Evolutionary conservation across 192 early-diverging fungal genomes (phyloP), one percentile per base, ranked within the genome.

Genomic region (Pilaira anomala): DNA sequence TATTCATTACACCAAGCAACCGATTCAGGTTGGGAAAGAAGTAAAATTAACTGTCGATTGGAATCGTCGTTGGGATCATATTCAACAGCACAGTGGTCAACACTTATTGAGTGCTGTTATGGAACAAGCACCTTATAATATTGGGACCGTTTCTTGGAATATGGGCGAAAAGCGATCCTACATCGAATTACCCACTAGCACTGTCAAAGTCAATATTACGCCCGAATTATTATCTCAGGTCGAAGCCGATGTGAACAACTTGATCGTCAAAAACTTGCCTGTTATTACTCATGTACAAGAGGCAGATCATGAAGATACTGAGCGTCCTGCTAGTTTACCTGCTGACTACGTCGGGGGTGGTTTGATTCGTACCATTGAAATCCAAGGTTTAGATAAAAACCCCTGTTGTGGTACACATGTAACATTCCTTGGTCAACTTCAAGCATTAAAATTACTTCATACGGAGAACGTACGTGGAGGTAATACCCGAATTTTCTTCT

Each of bases 361-460:
- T 12, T 65, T 76, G 3, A 72, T 85, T 36, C 71, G 83, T 30
- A 80, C 78, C 41, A 72, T 81, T 28, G 63, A 56, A 12, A 82
- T 85, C 46, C 71, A 66, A n/a, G 74, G 67, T 8, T 21, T 88
- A 12, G 83, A 85, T 46, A 69, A 64, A 29, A 86, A 86, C 51
- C 83, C 87, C 14, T 91, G 90, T 71, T 91, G 90, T 54, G 90
- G 90, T 21, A 91, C 90, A 6, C 88, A 90, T 50, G 79, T 87
- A 44, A 60, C 62, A 2, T 73, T 61, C 9, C 76, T 84, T 14
- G 77, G 80, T n/a, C 78, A 88, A 42, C 75, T 91, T 26, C 88
- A 90, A 58, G 69, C 68, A 28, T 59, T 89, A 54, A 88, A 88
- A 59, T 69, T 92, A 13, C 72, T 85, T 4, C 81, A 82, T 45